A percentile compares a stretch with the other conserved stretches of the same genome.
phyloP scores from a whole-genome alignment of 2,329 filamentous ascomycete species.

The Penicillium brasilianum region DNA sequence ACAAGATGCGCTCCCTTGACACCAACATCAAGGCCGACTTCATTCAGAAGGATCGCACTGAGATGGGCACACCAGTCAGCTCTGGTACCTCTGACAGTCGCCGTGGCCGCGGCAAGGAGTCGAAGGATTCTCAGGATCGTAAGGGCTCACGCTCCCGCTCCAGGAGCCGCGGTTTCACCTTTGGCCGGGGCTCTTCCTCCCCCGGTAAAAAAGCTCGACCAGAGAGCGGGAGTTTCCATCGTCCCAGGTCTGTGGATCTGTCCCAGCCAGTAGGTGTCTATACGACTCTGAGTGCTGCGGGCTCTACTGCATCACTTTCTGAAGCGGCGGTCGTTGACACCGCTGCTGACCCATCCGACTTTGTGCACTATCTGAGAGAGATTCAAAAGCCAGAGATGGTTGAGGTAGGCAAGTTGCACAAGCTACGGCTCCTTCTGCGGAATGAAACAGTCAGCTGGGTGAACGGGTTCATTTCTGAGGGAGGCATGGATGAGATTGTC shows the following conservation, averaged over 20 bases:
- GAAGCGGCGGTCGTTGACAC: slow-evolving; percentile 73
- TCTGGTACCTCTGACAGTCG: slow-evolving; percentile 43
- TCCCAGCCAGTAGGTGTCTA: slow-evolving; percentile 66
- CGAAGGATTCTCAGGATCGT: slow-evolving; percentile 50
- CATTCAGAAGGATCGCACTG: slow-evolving; percentile 83
- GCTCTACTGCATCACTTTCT: slow-evolving; percentile 58
- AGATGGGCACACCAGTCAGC: slow-evolving; percentile 59
- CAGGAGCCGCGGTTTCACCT: slow-evolving; percentile 78
- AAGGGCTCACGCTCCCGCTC: slow-evolving; percentile 56
- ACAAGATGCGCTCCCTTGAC: slow-evolving; percentile 90
- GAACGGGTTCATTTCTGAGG: slow-evolving; percentile 84
- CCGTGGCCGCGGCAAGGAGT: slow-evolving; percentile 50
- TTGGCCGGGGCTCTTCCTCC: slow-evolving; percentile 71
- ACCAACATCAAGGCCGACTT: slow-evolving; percentile 94
- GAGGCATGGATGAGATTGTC: slow-evolving; percentile 91
- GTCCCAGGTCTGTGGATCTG: slow-evolving; percentile 73
- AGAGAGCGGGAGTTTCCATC: slow-evolving; percentile 67
- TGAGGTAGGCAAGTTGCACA: slow-evolving; percentile 94
- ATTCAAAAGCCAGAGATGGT: slow-evolving; percentile 80
- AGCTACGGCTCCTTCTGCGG: slow-evolving; percentile 82
- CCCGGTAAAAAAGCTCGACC: slow-evolving; percentile 76
- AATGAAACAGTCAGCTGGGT: slow-evolving; percentile 98
- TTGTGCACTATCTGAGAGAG: slow-evolving; percentile 82
- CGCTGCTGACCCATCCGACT: slow-evolving; percentile 77
- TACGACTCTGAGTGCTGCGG: slow-evolving; percentile 59